Conservation (phyloP, 192 early-diverging fungal species). For the Oehlia diaphana region DNA sequence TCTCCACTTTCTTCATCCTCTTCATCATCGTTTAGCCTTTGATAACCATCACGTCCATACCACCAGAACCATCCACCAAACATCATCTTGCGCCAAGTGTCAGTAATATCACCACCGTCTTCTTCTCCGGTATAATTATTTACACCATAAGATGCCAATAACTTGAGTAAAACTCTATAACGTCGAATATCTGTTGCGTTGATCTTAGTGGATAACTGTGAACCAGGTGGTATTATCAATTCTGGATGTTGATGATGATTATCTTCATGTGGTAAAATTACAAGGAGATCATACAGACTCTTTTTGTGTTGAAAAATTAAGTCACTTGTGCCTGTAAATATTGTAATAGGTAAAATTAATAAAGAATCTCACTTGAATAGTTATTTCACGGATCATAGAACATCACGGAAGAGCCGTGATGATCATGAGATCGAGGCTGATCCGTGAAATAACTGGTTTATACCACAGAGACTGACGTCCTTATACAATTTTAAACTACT, state of each 20-base stretch:
- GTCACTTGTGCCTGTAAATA: conserved; percentile 50
- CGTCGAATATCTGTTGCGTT: conserved; percentile 41
- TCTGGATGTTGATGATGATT: not conserved
- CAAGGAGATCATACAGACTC: conserved; percentile 48
- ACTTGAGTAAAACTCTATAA: conserved; percentile 43
- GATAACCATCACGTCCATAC: conserved; percentile 41
- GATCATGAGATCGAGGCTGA: too few relatives aligned
- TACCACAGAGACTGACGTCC: too few relatives aligned
- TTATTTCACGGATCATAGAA: too few relatives aligned
- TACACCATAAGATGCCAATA: conserved; percentile 31
- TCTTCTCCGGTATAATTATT: not conserved
- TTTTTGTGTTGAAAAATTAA: conserved; percentile 47
- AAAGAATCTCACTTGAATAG: not conserved
- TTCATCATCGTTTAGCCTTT: conserved; percentile 28
- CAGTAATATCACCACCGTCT: conserved; percentile 36
- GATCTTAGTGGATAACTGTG: conserved; percentile 23
- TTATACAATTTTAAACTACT: too few relatives aligned
- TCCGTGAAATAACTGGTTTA: too few relatives aligned
- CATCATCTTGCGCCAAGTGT: conserved; percentile 41
- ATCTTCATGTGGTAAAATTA: conserved; percentile 35
- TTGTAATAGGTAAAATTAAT: not conserved
- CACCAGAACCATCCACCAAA: conserved; percentile 55
- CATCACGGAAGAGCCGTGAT: not conserved
- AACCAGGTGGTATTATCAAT: conserved; percentile 19
- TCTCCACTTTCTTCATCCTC: conserved; percentile 26